phyloP scores from a whole-genome alignment of 495 filamentous ascomycete genomes.

The Penicillium tannophilum region DNA sequence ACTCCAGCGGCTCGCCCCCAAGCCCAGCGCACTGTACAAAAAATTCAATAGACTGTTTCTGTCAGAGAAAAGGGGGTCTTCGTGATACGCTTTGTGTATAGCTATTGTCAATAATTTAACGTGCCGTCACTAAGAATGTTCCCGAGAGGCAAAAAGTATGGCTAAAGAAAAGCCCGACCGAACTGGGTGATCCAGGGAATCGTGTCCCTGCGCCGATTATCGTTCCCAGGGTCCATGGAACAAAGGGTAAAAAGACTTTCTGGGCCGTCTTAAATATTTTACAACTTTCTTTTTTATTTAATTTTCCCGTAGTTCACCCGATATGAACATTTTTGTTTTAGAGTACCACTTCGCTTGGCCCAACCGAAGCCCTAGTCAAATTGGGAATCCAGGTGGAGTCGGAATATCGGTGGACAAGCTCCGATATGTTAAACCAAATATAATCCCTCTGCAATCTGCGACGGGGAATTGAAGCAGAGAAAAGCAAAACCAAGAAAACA shows the following conservation, averaged over 20 bases:
- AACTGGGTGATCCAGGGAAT: conserved; percentile 3
- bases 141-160: background rate
- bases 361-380: conserved; percentile 33
- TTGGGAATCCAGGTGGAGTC: conserved; percentile 12
- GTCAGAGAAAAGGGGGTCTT: background rate
- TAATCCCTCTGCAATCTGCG: background rate
- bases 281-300: conserved; percentile 6
- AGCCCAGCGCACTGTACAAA: background rate
- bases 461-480: background rate
- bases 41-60: background rate
- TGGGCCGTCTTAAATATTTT: conserved; percentile 6
- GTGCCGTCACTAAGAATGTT: background rate
- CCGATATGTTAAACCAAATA: background rate
- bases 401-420: conserved; percentile 15
- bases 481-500: background rate
- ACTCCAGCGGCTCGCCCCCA: conserved; percentile 18
- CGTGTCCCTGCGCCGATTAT: conserved; percentile 14
- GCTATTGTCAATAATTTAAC: background rate
- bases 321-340: conserved; percentile 13
- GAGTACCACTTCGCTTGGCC: conserved; percentile 24
- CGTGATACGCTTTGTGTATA: background rate
- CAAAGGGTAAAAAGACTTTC: conserved; percentile 2
- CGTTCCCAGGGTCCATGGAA: conserved; percentile 21
- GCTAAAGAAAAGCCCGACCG: conserved; percentile 15
- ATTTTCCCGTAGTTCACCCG: conserved; percentile 30